These are phyloP conservation scores for Candida bentonensis DNA, from an alignment of 805 yeast genomes.

Conservation along the genomic window DNA sequence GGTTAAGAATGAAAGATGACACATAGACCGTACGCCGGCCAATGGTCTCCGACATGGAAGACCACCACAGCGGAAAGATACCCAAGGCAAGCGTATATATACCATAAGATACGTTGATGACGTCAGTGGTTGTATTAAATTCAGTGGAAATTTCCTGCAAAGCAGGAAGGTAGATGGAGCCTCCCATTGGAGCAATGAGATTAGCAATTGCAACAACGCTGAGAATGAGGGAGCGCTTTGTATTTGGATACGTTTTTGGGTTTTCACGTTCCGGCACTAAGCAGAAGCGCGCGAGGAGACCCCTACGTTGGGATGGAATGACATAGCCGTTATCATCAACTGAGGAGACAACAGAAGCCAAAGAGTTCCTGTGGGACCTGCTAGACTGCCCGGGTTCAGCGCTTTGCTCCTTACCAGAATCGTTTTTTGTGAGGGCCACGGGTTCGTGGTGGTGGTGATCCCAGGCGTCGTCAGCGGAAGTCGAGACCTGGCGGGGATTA, in stretches of 20 bases:
- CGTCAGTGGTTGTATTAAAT: conserved; percentile 40
- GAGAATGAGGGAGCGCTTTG: conserved; percentile 40
- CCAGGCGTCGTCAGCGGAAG: background rate
- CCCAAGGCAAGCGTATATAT: conserved; percentile 63
- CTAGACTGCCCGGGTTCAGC: conserved; percentile 20
- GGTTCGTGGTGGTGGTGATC: background rate
- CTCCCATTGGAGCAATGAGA: conserved; percentile 79
- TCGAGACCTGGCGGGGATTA: no score
- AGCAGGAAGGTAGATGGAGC: conserved; percentile 72
- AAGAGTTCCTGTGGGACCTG: background rate
- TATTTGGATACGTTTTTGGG: conserved; percentile 46
- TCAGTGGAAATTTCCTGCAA: conserved; percentile 42
- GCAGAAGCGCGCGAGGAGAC: conserved; percentile 37
- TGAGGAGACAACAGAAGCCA: background rate
- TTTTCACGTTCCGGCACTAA: conserved; percentile 58
- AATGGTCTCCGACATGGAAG: conserved; percentile 55
- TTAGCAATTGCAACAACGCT: conserved; percentile 60
- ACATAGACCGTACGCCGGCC: conserved; percentile 69
- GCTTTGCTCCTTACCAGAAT: background rate
- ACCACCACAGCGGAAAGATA: conserved; percentile 82
- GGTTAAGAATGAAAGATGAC: conserved; percentile 46
- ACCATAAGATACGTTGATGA: conserved; percentile 70
- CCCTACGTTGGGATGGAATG: conserved; percentile 32
- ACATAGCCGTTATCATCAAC: background rate
- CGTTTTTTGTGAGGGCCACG: conserved; percentile 1